phyloP scores from a whole-genome alignment of 2,329 filamentous ascomycete species.

The Cryphonectria radicalis region DNA sequence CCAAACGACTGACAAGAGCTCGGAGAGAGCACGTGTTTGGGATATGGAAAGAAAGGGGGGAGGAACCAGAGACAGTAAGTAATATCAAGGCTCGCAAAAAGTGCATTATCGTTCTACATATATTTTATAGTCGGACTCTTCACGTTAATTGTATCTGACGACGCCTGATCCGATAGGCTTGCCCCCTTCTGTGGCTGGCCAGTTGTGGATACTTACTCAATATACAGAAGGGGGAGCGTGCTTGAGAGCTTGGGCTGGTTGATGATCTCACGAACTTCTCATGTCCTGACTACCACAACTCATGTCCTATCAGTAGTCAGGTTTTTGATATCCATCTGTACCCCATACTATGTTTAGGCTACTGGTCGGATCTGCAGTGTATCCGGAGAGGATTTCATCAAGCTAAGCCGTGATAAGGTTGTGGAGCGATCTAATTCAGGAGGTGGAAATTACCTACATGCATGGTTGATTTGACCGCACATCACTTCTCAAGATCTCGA shows the following conservation, averaged over 20 bases:
- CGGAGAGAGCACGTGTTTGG: not conserved
- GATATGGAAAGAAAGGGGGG: not conserved
- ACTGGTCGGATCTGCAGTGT: not conserved
- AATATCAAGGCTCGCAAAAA: not conserved
- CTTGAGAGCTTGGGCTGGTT: not conserved
- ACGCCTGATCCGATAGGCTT: not conserved
- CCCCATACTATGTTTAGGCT: not conserved
- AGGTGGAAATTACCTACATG: not conserved
- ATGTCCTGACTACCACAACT: not conserved
- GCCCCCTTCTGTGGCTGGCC: not conserved
- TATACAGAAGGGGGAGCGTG: not conserved
- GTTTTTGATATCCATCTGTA: not conserved
- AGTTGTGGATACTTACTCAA: not conserved
- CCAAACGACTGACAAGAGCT: not conserved
- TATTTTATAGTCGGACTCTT: not conserved
- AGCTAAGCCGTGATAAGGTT: not conserved
- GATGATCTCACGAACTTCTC: not conserved
- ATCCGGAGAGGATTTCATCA: not conserved
- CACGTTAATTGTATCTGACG: not conserved
- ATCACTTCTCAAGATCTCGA: not conserved
- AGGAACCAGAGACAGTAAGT: not conserved
- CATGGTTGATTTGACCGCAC: not conserved
- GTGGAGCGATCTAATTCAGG: slow-evolving; percentile 4
- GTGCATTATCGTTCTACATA: not conserved
- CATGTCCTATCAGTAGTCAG: not conserved